These are phyloP conservation scores for Colletotrichum sp. DNA, from an alignment of 2,329 filamentous ascomycete genomes.

Conservation along the genomic window DNA sequence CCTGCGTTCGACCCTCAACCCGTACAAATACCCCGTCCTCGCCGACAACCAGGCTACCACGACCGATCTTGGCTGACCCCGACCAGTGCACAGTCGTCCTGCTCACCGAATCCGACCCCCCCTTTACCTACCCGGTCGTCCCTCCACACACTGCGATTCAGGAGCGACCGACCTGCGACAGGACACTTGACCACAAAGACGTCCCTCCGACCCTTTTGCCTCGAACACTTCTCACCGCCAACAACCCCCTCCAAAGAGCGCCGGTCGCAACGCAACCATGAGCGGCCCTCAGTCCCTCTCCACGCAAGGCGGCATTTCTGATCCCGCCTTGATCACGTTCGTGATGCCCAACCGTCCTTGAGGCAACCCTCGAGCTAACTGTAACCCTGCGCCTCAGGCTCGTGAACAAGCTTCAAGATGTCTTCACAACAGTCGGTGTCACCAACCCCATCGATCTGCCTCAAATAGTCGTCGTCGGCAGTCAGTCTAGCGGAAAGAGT, in stretches of 20 bases:
- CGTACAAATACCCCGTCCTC: constrained; percentile 1
- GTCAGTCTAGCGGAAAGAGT: constrained; percentile 99
- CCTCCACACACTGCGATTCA: constrained; percentile 18
- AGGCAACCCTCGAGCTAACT: constrained; percentile 22
- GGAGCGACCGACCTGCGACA: constrained; percentile 20
- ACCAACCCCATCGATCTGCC: constrained; percentile 99
- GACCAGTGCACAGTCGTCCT: neutral
- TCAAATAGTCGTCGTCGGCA: constrained; percentile 97
- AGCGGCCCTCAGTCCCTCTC: constrained; percentile 11
- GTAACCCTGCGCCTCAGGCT: constrained; percentile 54
- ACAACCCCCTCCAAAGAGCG: neutral
- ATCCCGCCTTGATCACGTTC: constrained; percentile 71
- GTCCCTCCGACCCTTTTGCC: neutral
- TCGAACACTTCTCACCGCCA: neutral
- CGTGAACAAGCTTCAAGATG: constrained; percentile 99
- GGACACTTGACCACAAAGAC: constrained; percentile 15
- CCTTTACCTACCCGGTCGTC: constrained; percentile 1
- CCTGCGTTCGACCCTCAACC: neutral
- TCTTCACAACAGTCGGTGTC: constrained; percentile 97
- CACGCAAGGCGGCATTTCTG: constrained; percentile 62
- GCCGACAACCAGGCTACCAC: neutral
- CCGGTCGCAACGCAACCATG: constrained; percentile 14
- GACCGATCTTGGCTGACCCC: neutral
- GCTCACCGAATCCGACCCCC: neutral
- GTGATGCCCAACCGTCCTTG: constrained; percentile 26